Conservation (phyloP, 2,329 filamentous ascomycete species). For the Nannizzia gypsea region DNA sequence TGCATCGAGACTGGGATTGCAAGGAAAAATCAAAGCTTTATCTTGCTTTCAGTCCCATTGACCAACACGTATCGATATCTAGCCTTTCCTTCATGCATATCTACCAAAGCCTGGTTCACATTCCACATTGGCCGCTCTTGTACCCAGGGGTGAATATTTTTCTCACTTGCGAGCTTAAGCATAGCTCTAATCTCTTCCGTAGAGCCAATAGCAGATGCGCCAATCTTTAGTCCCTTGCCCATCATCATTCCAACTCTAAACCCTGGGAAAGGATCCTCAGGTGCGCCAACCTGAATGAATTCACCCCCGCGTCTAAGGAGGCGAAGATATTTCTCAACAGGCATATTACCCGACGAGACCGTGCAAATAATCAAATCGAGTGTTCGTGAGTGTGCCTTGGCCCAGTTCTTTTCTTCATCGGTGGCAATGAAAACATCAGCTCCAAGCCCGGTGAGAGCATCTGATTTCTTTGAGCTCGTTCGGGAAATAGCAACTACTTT, state of each 20-base stretch:
- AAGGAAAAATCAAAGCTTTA: slow-evolving; percentile 20
- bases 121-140: slow-evolving; percentile 32
- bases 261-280: slow-evolving; percentile 45
- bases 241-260: slow-evolving; percentile 50
- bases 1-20: neutral
- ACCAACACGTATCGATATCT: slow-evolving; percentile 38
- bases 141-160: slow-evolving; percentile 34
- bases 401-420: slow-evolving; percentile 45
- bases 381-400: slow-evolving; percentile 34
- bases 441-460: slow-evolving; percentile 42
- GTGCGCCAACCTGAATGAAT: slow-evolving; percentile 56
- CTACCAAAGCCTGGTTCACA: slow-evolving; percentile 32
- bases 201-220: slow-evolving; percentile 37
- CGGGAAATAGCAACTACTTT: slow-evolving; percentile 47
- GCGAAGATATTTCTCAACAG: slow-evolving; percentile 48
- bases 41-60: slow-evolving; percentile 24
- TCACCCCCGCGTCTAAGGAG: slow-evolving; percentile 49
- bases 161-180: slow-evolving; percentile 33
- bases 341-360: slow-evolving; percentile 51
- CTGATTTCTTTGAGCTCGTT: slow-evolving; percentile 38
- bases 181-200: slow-evolving; percentile 34
- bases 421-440: slow-evolving; percentile 47
- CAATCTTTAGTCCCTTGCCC: slow-evolving; percentile 42
- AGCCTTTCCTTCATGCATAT: slow-evolving; percentile 37
- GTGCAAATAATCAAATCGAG: slow-evolving; percentile 46